These are phyloP conservation scores for Suhomyces bolitotheri DNA, from an alignment of 1,139 yeast genomes.

Conservation along the genomic window DNA sequence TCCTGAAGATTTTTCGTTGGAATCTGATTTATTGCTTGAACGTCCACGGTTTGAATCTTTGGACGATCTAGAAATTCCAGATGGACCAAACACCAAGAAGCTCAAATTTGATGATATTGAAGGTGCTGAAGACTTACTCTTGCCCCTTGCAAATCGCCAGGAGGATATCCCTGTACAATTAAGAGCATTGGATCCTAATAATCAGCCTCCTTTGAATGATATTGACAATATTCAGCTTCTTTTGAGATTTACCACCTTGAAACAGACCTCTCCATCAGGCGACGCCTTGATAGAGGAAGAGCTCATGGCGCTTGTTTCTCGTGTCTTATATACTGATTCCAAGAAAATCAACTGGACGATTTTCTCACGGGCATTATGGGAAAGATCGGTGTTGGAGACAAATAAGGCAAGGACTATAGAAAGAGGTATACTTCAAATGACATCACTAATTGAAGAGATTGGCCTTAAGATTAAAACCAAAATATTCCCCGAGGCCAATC, in stretches of 20 bases:
- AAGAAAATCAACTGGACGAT: conserved; percentile 69
- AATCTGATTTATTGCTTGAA: conserved; percentile 80
- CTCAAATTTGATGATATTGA: conserved; percentile 38
- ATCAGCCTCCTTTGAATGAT: conserved; percentile 72
- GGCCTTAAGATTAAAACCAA: conserved; percentile 68
- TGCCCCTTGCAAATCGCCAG: conserved; percentile 62
- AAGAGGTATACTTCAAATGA: conserved; percentile 91
- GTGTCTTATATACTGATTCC: conserved; percentile 59
- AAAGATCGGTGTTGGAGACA: conserved; percentile 81
- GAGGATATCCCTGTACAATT: conserved; percentile 65
- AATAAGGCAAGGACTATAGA: conserved; percentile 83
- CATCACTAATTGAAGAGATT: conserved; percentile 85
- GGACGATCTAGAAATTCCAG: conserved; percentile 47
- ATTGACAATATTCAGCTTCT: conserved; percentile 74
- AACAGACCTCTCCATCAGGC: conserved; percentile 71
- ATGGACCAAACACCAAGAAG: conserved; percentile 38
- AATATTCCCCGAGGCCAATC: conserved; percentile 55
- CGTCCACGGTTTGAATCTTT: conserved; percentile 66
- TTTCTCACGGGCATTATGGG: conserved; percentile 86
- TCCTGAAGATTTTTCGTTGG: conserved; percentile 61
- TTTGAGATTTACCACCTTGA: conserved; percentile 62
- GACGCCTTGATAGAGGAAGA: conserved; percentile 80
- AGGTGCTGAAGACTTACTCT: conserved; percentile 35
- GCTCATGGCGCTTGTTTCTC: conserved; percentile 66
- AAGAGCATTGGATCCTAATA: conserved; percentile 68